Evolutionary conservation across 345 rosid species (phyloP).

Genomic region (Punica granatum): DNA sequence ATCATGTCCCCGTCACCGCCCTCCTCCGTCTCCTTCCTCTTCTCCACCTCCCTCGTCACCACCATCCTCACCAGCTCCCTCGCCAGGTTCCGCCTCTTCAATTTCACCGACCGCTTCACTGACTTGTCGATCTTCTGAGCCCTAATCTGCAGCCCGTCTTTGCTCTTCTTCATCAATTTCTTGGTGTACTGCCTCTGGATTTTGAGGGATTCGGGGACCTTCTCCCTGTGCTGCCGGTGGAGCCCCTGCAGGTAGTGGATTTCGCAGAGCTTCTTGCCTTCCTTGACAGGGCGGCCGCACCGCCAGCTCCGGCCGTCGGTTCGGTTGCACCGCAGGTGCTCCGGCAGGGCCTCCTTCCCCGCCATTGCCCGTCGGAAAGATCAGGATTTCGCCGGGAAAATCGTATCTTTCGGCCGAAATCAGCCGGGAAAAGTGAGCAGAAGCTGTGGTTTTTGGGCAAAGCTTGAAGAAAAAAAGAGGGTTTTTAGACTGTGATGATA

Average conservation of each 20-base stretch:
- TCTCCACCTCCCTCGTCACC: constrained; percentile 70
- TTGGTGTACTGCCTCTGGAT: constrained; percentile 33
- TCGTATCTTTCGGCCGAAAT: constrained; percentile 1
- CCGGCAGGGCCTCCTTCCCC: constrained; percentile 44
- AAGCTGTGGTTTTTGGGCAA: constrained; percentile 15
- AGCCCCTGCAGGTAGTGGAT: constrained; percentile 61
- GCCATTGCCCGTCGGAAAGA: constrained; percentile 15
- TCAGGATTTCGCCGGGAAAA: constrained; percentile 15
- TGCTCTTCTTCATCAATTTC: constrained; percentile 11
- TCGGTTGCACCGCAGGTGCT: constrained; percentile 79
- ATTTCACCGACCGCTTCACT: constrained; percentile 46
- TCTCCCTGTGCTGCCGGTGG: constrained; percentile 47
- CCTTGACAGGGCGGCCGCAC: constrained; percentile 70
- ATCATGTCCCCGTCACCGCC: constrained; percentile 53
- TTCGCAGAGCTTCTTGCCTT: constrained; percentile 79
- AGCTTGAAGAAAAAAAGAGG: not conserved
- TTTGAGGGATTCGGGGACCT: constrained; percentile 55
- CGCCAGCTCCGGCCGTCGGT: constrained; percentile 95
- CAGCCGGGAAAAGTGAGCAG: constrained; percentile 6
- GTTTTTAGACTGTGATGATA: constrained; percentile 3
- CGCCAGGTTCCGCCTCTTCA: constrained; percentile 58
- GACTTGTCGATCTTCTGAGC: constrained; percentile 32
- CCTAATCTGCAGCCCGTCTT: constrained; percentile 36
- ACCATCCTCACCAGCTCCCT: constrained; percentile 81
- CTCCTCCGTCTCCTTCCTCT: constrained; percentile 37